phyloP scores from a whole-genome alignment of 2,329 filamentous ascomycete species.

The Zasmidium cellare region DNA sequence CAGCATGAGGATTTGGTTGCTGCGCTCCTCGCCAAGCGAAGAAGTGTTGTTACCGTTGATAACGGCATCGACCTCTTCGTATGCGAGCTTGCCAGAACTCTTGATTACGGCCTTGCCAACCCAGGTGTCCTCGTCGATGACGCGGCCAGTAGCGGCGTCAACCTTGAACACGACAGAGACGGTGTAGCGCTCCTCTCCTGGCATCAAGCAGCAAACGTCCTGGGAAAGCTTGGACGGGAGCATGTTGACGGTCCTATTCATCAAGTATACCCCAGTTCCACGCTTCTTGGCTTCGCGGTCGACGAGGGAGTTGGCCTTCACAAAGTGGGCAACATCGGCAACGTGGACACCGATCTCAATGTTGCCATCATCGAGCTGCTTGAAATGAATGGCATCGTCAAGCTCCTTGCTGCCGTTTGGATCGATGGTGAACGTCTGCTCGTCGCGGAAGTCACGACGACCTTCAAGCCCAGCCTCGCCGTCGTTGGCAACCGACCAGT shows the following conservation, averaged over 20 bases:
- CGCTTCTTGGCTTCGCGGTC: constrained; percentile 98
- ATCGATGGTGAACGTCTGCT: constrained; percentile 89
- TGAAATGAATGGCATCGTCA: constrained; percentile 90
- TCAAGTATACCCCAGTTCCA: constrained; percentile 90
- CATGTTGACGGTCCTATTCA: constrained; percentile 85
- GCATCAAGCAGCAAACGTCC: constrained; percentile 83
- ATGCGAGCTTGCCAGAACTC: constrained; percentile 81
- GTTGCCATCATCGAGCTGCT: constrained; percentile 76
- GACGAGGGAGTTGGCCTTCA: constrained; percentile 92
- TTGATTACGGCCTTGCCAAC: constrained; percentile 92
- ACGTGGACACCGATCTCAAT: constrained; percentile 95
- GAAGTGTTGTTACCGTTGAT: constrained; percentile 59
- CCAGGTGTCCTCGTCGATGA: constrained; percentile 86
- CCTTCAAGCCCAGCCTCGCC: constrained; percentile 70
- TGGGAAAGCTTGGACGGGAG: constrained; percentile 81
- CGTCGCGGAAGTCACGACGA: constrained; percentile 86
- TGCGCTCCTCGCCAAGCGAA: constrained; percentile 65
- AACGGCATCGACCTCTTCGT: constrained; percentile 82
- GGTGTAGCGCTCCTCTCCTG: constrained; percentile 85
- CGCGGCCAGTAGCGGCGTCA: constrained; percentile 73
- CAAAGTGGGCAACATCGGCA: constrained; percentile 92
- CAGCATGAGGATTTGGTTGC: constrained; percentile 78
- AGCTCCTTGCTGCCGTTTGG: constrained; percentile 84
- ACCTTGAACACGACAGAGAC: constrained; percentile 93
- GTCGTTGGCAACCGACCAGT: constrained; percentile 86